Conservation (phyloP, 257 asterid species). For the Osmanthus fragrans region DNA sequence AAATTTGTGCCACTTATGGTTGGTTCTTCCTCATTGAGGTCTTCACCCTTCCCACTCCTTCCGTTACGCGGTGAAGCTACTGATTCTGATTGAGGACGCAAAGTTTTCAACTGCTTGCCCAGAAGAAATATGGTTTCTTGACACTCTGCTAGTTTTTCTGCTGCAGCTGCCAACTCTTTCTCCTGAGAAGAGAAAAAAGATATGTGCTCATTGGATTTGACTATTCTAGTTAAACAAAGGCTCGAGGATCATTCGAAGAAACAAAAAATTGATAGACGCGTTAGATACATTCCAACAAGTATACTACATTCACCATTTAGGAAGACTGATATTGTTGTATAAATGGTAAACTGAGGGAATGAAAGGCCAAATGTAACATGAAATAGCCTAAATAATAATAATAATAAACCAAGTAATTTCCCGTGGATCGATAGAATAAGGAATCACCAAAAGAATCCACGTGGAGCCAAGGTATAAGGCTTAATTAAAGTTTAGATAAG, state of each 20-base stretch:
- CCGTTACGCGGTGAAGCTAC: conserved; percentile 35
- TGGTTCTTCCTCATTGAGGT: conserved; percentile 50
- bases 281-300: not conserved
- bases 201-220: not conserved
- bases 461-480: not conserved
- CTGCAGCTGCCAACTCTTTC: conserved; percentile 79
- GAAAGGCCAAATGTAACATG: not conserved
- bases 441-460: not conserved
- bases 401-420: too few relatives aligned
- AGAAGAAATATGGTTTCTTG: conserved; percentile 91
- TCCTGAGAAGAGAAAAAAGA: conserved; percentile 48
- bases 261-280: not conserved
- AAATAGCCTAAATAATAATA: too few relatives aligned
- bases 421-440: too few relatives aligned
- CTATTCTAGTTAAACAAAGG: not conserved
- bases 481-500: not conserved
- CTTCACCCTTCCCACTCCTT: conserved; percentile 45
- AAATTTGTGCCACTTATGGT: conserved; percentile 49
- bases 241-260: not conserved
- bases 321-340: not conserved
- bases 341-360: not conserved
- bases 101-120: conserved; percentile 73
- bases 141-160: conserved; percentile 89
- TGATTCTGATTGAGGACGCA: conserved; percentile 61
- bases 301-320: not conserved